These are phyloP conservation scores for Amanita muscaria DNA, from an alignment of 768 basidiomycete species.

Conservation along the genomic window DNA sequence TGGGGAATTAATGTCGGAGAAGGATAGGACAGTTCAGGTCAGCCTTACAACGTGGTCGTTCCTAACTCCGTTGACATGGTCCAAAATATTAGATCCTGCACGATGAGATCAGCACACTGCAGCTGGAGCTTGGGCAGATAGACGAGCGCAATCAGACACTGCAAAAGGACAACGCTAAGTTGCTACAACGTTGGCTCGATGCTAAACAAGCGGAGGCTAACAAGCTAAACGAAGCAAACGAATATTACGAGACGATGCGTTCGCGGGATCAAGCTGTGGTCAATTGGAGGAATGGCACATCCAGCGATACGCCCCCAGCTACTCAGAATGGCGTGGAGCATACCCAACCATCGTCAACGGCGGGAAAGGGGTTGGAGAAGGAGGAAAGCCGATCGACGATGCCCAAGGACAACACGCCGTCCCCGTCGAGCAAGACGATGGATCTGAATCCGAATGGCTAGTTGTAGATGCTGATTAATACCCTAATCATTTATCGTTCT, in stretches of 20 bases:
- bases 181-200: conserved; percentile 95
- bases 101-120: conserved; percentile 89
- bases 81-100: conserved; percentile 75
- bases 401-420: conserved; percentile 68
- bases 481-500: conserved; percentile 26
- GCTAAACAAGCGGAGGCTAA: conserved; percentile 89
- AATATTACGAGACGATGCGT: conserved; percentile 84
- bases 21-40: conserved; percentile 85
- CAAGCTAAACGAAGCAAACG: conserved; percentile 90
- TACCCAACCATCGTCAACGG: conserved; percentile 27
- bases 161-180: conserved; percentile 86
- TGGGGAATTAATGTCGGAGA: conserved; percentile 78
- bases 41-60: too few species aligned
- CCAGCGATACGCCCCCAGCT: conserved; percentile 17
- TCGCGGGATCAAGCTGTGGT: conserved; percentile 57
- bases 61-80: too few species aligned
- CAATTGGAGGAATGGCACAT: conserved; percentile 44
- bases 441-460: conserved; percentile 91
- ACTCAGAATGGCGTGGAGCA: conserved; percentile 22
- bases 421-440: conserved; percentile 58
- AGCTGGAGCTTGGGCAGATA: conserved; percentile 85
- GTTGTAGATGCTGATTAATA: conserved; percentile 38
- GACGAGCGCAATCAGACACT: conserved; percentile 83
- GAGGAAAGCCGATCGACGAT: conserved; percentile 34
- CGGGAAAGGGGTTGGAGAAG: conserved; percentile 66